Conservation (phyloP, 768 basidiomycete genomes). For the Lactarius hatsudake region DNA sequence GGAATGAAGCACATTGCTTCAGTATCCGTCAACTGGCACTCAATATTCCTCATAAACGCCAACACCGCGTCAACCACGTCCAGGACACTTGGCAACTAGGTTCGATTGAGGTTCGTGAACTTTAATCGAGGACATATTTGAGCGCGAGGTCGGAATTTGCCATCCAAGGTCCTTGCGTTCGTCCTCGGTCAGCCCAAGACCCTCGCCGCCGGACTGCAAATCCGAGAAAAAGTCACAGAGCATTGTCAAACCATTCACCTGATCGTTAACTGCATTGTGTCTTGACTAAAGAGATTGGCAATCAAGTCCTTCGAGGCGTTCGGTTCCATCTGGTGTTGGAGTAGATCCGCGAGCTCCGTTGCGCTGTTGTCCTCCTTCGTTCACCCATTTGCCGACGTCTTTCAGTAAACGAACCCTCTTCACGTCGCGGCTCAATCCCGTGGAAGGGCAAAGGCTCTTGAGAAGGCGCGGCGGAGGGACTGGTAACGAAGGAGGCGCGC, state of each 20-base stretch:
- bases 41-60: slow-evolving; percentile 64
- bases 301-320: slow-evolving; percentile 74
- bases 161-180: slow-evolving; percentile 64
- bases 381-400: slow-evolving; percentile 79
- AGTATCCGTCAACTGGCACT: slow-evolving; percentile 77
- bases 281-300: slow-evolving; percentile 84
- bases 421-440: slow-evolving; percentile 53
- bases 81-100: slow-evolving; percentile 78
- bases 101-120: slow-evolving; percentile 90
- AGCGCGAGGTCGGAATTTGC: slow-evolving; percentile 89
- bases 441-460: slow-evolving; percentile 40
- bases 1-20: slow-evolving; percentile 90
- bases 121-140: slow-evolving; percentile 91
- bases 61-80: slow-evolving; percentile 82
- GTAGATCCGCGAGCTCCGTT: slow-evolving; percentile 83
- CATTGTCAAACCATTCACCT: slow-evolving; percentile 69
- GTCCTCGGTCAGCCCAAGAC: slow-evolving; percentile 43
- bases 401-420: slow-evolving; percentile 68
- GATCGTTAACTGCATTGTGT: slow-evolving; percentile 92
- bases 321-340: slow-evolving; percentile 91
- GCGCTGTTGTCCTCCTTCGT: slow-evolving; percentile 79
- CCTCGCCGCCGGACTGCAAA: slow-evolving; percentile 55
- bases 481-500: slow-evolving; percentile 34
- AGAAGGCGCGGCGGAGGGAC: slow-evolving; percentile 36
- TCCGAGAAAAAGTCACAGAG: slow-evolving; percentile 74